Base-by-base conservation (phyloP, 2,329 filamentous ascomycete species). In the Colletotrichum musae region DNA sequence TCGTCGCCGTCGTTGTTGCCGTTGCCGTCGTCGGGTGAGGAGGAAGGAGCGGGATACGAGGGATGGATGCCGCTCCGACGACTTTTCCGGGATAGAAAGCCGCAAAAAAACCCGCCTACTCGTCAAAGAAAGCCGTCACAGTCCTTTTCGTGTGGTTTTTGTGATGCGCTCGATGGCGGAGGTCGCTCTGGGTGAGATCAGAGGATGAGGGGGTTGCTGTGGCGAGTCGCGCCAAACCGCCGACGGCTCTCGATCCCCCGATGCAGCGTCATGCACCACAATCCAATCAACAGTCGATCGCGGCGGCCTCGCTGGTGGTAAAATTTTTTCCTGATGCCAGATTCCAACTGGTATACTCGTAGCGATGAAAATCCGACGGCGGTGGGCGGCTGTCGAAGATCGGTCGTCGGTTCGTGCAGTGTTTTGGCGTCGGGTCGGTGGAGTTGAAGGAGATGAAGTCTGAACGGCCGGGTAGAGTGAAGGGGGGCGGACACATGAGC, bases 161-260 rank as follows among this genome's bases (percentile, higher is more conserved):
- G 66, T 59, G 74, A 73, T 75, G 75, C 58, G 67, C 64, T 60
- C 70, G 70, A 73, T 73, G 72, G 32, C 41, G 50, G 58, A 41
- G 47, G 53, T 67, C 54, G 56, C 48, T 53, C 62, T 59, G 51
- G 59, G 64, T 65, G 62, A 63, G 60, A 72, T 73, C 64, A 68
- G 67, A 68, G 39, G 64, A 72, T 72, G 70, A 65, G 68, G 73
- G 71, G 74, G 70, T 75, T 73, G 75, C 64, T 73, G 74, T 76
- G 80, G 77, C 77, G 75, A 79, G 77, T 77, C 76, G 78, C 79
- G 78, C 77, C 76, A 78, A 76, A 77, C 75, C 74, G 77, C 77
- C 77, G 79, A 80, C 79, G 78, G 76, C 73, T 78, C 76, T 76
- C 75, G 72, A 77, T 71, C 72, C 71, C 79, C 76, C 72, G 75